A percentile compares a stretch with the other conserved stretches of the same genome.
Evolutionary conservation across 2,329 filamentous ascomycete species (phyloP).

Genomic region (Mariannaea sp.): DNA sequence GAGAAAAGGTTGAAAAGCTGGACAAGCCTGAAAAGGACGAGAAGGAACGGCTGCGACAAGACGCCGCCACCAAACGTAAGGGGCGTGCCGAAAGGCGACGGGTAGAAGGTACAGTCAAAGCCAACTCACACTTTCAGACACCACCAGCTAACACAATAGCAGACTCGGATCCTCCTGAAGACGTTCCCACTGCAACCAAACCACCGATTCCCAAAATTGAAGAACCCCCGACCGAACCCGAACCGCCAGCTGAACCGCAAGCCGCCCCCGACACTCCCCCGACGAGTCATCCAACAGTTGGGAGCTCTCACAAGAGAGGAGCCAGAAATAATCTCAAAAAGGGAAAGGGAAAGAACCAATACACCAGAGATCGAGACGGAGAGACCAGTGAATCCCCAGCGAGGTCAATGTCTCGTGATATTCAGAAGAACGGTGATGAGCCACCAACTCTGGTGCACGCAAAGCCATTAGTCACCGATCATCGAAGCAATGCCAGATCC

Average conservation of each 20-base stretch:
- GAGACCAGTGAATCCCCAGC: constrained; percentile 62
- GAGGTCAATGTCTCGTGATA: constrained; percentile 59
- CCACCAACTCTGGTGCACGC: constrained; percentile 40
- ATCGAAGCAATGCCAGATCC: constrained; percentile 59
- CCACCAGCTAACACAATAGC: constrained; percentile 18
- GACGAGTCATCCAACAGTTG: constrained; percentile 51
- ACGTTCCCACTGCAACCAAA: constrained; percentile 57
- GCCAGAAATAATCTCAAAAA: constrained; percentile 67
- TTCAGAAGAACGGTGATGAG: constrained; percentile 45
- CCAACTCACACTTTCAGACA: not conserved
- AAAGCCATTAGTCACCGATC: constrained; percentile 48
- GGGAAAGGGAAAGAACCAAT: constrained; percentile 78
- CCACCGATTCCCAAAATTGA: constrained; percentile 37
- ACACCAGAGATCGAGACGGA: constrained; percentile 74
- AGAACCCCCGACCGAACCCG: constrained; percentile 38
- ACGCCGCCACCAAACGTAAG: constrained; percentile 80
- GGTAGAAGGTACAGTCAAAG: constrained; percentile 67
- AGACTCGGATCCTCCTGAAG: constrained; percentile 77
- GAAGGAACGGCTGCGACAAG: constrained; percentile 71
- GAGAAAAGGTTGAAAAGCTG: constrained; percentile 63
- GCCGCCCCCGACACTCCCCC: constrained; percentile 48
- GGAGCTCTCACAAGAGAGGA: constrained; percentile 60
- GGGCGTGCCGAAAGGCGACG: constrained; percentile 80
- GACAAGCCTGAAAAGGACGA: constrained; percentile 66
- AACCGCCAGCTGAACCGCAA: constrained; percentile 38